These are phyloP conservation scores for Aechmea fasciata DNA, from an alignment of 176 grass and related monocot genomes.

Conservation along the genomic window DNA sequence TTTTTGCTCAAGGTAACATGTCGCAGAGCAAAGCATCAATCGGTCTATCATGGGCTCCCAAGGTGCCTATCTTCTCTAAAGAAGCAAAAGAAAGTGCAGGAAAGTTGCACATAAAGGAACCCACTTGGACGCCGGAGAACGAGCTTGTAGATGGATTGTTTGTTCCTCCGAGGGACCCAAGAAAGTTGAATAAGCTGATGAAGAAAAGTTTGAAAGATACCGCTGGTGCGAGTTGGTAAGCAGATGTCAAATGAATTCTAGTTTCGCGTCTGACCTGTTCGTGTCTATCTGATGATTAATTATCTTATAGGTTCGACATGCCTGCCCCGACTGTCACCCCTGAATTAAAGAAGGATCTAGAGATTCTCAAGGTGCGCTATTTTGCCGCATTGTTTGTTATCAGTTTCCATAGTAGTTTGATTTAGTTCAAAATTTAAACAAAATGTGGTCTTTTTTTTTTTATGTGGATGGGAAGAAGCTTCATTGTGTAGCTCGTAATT, in stretches of 20 bases:
- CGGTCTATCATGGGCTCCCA: constrained; percentile 69
- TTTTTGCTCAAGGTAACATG: constrained; percentile 19
- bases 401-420: no score
- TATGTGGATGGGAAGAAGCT: no score
- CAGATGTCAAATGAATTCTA: not conserved
- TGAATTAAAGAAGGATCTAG: constrained; percentile 81
- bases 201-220: constrained; percentile 82
- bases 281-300: constrained; percentile 8
- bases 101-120: constrained; percentile 21
- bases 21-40: constrained; percentile 25
- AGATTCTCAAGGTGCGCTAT: constrained; percentile 64
- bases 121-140: constrained; percentile 34
- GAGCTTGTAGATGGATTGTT: constrained; percentile 73
- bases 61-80: constrained; percentile 36
- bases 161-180: constrained; percentile 65
- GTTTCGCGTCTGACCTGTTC: not conserved
- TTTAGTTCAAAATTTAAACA: no score
- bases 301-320: constrained; percentile 79
- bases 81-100: constrained; percentile 24
- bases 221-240: constrained; percentile 64
- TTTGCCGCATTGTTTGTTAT: not conserved
- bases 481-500: no score
- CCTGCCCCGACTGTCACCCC: constrained; percentile 73
- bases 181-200: constrained; percentile 54
- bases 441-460: no score